phyloP scores from a whole-genome alignment of 2,329 filamentous ascomycete genomes.

The Curvularia eragrostidis region DNA sequence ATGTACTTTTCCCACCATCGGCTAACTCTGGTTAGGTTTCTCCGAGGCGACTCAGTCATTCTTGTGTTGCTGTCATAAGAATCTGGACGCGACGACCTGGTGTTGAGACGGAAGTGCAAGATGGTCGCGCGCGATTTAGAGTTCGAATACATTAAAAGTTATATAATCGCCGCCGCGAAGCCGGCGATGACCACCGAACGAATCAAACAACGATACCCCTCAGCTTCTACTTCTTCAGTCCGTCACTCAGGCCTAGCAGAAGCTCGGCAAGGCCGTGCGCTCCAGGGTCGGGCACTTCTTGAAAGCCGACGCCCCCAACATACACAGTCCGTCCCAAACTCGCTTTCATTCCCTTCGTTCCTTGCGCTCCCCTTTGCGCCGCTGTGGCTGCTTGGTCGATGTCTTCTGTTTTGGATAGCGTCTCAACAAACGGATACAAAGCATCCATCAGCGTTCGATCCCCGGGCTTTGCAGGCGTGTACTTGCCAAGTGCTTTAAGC shows the following conservation, averaged over 20 bases:
- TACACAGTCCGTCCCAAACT: constrained; percentile 85
- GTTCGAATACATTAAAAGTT: constrained; percentile 43
- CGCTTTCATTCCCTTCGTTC: constrained; percentile 90
- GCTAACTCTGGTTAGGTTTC: constrained; percentile 65
- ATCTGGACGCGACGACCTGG: constrained; percentile 13
- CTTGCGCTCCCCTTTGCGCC: constrained; percentile 76
- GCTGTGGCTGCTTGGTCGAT: constrained; percentile 76
- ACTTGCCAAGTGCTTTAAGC: constrained; percentile 69
- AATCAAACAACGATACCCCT: constrained; percentile 43
- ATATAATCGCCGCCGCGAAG: constrained; percentile 39
- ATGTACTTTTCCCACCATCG: neutral
- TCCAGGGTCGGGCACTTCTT: constrained; percentile 75
- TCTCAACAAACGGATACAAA: constrained; percentile 83
- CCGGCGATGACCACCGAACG: constrained; percentile 31
- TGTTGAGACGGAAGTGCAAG: constrained; percentile 15
- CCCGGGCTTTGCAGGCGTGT: constrained; percentile 87
- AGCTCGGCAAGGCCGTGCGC: constrained; percentile 84
- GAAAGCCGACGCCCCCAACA: constrained; percentile 74
- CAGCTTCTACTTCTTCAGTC: constrained; percentile 46
- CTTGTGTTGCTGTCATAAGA: constrained; percentile 78
- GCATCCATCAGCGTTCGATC: constrained; percentile 93
- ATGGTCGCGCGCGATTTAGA: constrained; percentile 26
- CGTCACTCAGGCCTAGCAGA: constrained; percentile 76
- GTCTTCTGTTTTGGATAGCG: constrained; percentile 69
- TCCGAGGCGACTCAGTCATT: constrained; percentile 87